These are phyloP conservation scores for Atractiella rhizophila DNA, from an alignment of 768 basidiomycete species.

Conservation along the genomic window DNA sequence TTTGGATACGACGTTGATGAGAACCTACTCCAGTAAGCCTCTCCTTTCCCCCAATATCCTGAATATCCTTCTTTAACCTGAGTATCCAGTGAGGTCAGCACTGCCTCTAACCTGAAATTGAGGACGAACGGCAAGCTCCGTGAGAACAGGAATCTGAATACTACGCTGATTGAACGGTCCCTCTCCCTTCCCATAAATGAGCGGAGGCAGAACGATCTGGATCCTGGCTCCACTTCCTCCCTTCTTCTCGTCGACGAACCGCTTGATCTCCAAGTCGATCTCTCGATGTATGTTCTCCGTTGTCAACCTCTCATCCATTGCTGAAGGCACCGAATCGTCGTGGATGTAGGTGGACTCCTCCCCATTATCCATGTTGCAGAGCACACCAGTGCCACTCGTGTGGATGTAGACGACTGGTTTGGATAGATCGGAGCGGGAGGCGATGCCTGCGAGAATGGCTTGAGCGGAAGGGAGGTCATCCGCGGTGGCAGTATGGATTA, in stretches of 20 bases:
- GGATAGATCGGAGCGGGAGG: background rate
- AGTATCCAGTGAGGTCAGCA: no score
- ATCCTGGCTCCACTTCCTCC: background rate
- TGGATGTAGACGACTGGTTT: background rate
- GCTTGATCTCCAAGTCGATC: background rate
- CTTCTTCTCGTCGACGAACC: background rate
- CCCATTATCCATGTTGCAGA: background rate
- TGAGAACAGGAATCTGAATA: background rate
- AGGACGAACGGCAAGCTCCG: background rate
- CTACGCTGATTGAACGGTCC: background rate
- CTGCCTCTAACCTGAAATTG: no score
- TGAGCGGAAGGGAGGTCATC: background rate
- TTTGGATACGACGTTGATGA: no score
- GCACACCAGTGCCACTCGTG: background rate
- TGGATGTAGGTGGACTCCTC: background rate
- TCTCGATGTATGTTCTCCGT: background rate
- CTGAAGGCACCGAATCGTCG: background rate
- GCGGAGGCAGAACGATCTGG: background rate
- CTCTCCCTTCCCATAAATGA: background rate
- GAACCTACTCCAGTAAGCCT: no score
- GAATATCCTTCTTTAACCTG: background rate
- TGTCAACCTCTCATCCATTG: background rate
- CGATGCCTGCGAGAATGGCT: background rate
- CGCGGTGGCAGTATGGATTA: conserved; percentile 1
- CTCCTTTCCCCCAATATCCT: background rate